Evolutionary conservation across 768 basidiomycete genomes (phyloP), one percentile per base, ranked within the genome.

Genomic region (Daedaleopsis nitida): DNA sequence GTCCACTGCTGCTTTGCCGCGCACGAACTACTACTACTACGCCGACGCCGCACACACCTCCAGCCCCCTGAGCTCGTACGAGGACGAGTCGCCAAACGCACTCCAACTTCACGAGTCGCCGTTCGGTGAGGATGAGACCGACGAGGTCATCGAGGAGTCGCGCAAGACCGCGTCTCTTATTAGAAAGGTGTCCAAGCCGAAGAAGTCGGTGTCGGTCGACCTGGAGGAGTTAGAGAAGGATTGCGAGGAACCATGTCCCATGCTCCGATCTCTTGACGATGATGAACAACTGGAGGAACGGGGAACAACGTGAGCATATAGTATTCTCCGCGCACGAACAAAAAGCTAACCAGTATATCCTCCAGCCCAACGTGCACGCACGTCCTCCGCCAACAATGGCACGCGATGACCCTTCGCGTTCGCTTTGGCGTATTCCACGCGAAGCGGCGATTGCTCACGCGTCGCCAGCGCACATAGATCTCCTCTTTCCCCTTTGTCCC

Each of bases 391-490:
- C 76, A 83, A 10, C 83, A 86, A 59, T 88, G 87, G 86, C 84
- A 86, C 66, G 84, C 86, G 10, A 62, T 87, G 32, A 70, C 78
- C 0, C 78, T 88, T 21, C 73, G 84, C 59, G 65, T 87, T 34
- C 78, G 84, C 45, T 87, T 88, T 66, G 74, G 78, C 58, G 72
- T 88, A 45, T 88, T 87, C 71, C 75, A 86, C 55, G 80, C 77
- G 19, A 78, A 80, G 61, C 77, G 78, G 34, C 64, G 68, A 39
- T 57, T 71, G 53, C 52, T 58, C 45, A 57, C 52, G 34, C 64
- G 66, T 52, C 63, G 65, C 23, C 52, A 56, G 53, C 61, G 45
- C 53, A 60, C 58, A 48, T 62, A 62, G 54, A 60, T 49, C 21
- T 27, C 39, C 39, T 56, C 44, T 53, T 50, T 44, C 47, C 53